Conservation (phyloP, 2,329 filamentous ascomycete species). For the Talaromyces sp. region DNA sequence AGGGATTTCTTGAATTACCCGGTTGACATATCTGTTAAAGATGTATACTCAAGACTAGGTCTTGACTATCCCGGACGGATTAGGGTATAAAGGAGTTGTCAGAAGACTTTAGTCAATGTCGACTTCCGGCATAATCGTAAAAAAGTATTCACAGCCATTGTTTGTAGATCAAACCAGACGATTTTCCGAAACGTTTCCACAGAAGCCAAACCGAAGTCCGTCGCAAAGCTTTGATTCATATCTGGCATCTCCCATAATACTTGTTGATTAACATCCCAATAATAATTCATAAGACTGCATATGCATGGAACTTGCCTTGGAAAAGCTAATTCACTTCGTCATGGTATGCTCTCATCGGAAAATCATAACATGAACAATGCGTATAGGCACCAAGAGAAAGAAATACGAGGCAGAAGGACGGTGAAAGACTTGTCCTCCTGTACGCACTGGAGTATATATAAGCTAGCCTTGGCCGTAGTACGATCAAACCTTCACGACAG, state of each 20-base stretch:
- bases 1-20: not conserved
- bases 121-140: not conserved
- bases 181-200: not conserved
- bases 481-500: not conserved
- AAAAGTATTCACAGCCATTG: not conserved
- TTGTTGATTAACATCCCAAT: not conserved
- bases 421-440: not conserved
- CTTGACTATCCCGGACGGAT: not conserved
- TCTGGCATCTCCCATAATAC: too few relatives aligned
- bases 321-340: not conserved
- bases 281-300: not conserved
- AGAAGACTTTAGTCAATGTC: not conserved
- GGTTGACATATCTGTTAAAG: not conserved
- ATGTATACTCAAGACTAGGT: not conserved
- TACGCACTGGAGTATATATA: not conserved
- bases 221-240: not conserved
- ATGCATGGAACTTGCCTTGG: not conserved
- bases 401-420: not conserved
- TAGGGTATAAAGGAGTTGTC: not conserved
- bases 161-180: not conserved
- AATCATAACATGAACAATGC: not conserved
- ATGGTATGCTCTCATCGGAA: not conserved
- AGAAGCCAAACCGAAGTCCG: not conserved
- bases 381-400: not conserved
- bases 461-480: not conserved